Evolutionary conservation across 176 grass and related monocot genomes (phyloP), one percentile per base, ranked within the genome.

Genomic region (Aegilops longissima): DNA sequence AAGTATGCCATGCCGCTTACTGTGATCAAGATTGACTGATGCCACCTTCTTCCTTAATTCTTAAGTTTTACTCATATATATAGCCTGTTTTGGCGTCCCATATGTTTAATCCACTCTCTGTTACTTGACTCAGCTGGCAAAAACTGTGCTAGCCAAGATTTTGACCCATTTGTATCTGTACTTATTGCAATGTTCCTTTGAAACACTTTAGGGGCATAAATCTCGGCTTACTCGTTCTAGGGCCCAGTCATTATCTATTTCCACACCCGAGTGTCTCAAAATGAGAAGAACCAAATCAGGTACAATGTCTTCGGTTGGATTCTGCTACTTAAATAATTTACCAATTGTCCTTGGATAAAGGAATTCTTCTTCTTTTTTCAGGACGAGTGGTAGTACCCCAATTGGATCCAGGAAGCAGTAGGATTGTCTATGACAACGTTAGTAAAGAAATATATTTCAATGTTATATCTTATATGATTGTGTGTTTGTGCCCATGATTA

Each of bases 281-380:
- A 77, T 91, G 25, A 91, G 23, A 79, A 87, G 38, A 84, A 69
- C 58, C 27, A 87, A 58, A 87, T 91, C 89, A 68, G 89, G 89
- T 80, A 76, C 0, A 29, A 44, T 74, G 29, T 79, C 58, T 90
- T 79, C 25, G 17, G 24, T 34, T 40, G 35, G 1, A 27, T 27
- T 86, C 8, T 87, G 29, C 62, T 63, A 39, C 21, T 80, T 80
- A 81, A 68, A 70, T 40, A 51, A 80, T 81, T n/a, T 84, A 75
- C 56, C 49, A 25, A 25, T 74, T 61, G 6, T 27, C 18, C 25
- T 81, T 75, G 16, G 82, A 63, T 62, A n/a, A 84, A 76, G 16
- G 2, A 79, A 69, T 59, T 61, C 1, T 16, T 72, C 18, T 21
- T 35, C 12, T 84, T 36, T 30, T 84, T 76, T 38, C 85, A 88